Base-by-base conservation (phyloP, 164 flowering plant species). In the Litsea cubeba region DNA sequence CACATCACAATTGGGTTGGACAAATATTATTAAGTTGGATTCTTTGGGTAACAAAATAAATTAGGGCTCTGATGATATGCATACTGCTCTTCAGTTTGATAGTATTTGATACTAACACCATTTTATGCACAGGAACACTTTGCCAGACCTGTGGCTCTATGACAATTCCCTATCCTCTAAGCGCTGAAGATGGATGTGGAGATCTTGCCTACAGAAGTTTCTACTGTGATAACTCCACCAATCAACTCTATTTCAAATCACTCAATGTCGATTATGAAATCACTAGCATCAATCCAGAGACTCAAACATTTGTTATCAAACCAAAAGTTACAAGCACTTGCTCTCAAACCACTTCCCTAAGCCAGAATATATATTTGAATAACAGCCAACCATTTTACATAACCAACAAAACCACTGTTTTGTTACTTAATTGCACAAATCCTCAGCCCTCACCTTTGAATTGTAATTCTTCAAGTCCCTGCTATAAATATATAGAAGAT, bases 181-280 rank as follows among this genome's bases (percentile, higher is more conserved):
- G 71, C 23, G 8, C 57, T 7, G 28, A 51, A 40, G 14, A 7
- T n/a, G n/a, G n/a, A 20, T 69, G 15, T 2, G 71, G 71, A 6
- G 26, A 69, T 69, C 57, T 58, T n/a, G 23, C 58, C 20, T 69
- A 69, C 54, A 12, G 25, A 28, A 69, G 71, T 69, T 40, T 40
- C 12, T 8, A 35, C 54, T 69, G 71, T 28, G 18, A 49, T 12
- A 22, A 69, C 1, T 10, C 0, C 51, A 69, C 71, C 1, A 10
- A 58, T 18, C 35, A 22, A 12, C 71, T 69, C 46, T 3, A 2
- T 51, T 69, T 69, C 28, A 46, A 35, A 12, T 24, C 23, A 22
- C 25, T 5, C 26, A n/a, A 2, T n/a, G 54, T 26, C 54, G 0
- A 17, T 23, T 46, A 46, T 22, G 6, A 49, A 20, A 17, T 70